Percentiles rank a stretch among this genome's conserved stretches.
These are phyloP conservation scores for Neonectria punicea DNA, from an alignment of 2,329 filamentous ascomycete genomes.

Conservation along the genomic window DNA sequence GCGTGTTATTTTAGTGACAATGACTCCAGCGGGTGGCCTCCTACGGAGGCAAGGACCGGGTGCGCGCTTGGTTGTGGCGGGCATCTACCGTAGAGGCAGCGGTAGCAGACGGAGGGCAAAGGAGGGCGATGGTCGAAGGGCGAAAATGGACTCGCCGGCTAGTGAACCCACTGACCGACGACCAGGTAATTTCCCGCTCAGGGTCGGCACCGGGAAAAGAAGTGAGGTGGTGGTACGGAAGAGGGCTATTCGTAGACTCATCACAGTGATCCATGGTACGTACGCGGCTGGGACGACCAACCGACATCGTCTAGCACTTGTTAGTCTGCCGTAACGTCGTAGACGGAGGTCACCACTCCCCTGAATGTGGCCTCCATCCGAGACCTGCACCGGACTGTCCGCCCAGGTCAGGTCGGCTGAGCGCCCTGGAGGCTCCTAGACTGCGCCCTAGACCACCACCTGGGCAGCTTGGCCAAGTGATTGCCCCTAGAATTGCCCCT, in stretches of 20 bases:
- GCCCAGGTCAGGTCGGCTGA: background rate
- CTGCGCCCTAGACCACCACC: background rate
- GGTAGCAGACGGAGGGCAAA: slow-evolving; percentile 1
- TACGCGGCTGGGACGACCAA: background rate
- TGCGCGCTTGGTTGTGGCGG: slow-evolving; percentile 13
- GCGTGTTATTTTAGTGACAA: slow-evolving; percentile 20
- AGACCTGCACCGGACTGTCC: background rate
- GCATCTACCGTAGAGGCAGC: background rate
- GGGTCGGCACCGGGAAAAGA: background rate
- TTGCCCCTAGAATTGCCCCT: slow-evolving; percentile 12
- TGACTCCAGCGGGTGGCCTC: background rate
- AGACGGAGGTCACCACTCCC: background rate
- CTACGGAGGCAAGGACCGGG: slow-evolving; percentile 6
- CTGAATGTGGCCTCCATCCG: background rate
- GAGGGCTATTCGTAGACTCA: background rate
- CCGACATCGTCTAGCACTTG: background rate
- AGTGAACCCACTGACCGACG: slow-evolving; percentile 24
- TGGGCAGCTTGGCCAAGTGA: background rate
- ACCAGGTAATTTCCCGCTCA: slow-evolving; percentile 30
- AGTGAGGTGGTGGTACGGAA: background rate
- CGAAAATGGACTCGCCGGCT: slow-evolving; percentile 2
- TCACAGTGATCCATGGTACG: background rate
- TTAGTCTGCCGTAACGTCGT: background rate
- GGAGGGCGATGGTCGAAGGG: slow-evolving; percentile 6
- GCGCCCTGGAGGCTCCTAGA: background rate